Conservation (phyloP, 1,284 basidiomycete species). For the Malassezia equina region DNA sequence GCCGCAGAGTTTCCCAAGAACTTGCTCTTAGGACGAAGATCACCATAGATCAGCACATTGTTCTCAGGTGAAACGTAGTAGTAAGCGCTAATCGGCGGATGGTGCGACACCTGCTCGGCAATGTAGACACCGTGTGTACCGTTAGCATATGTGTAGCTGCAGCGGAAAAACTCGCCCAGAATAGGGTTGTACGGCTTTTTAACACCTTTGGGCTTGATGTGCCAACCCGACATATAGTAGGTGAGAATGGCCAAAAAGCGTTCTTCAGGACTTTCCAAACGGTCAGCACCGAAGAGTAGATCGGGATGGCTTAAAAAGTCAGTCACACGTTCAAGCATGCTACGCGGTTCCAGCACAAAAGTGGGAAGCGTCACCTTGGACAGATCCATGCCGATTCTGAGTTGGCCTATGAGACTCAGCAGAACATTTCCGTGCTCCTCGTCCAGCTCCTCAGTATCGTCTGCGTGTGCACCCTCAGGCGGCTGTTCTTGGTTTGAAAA, state of each 20-base stretch:
- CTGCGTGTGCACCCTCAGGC: constrained; percentile 42
- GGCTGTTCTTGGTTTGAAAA: constrained; percentile 36
- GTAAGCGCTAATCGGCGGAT: constrained; percentile 91
- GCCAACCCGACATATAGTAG: constrained; percentile 98
- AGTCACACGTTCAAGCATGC: constrained; percentile 49
- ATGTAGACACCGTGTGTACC: constrained; percentile 90
- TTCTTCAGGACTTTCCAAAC: constrained; percentile 69
- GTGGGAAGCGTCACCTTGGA: constrained; percentile 64
- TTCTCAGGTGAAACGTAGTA: constrained; percentile 93
- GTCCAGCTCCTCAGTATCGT: constrained; percentile 49
- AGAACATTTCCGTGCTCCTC: constrained; percentile 50
- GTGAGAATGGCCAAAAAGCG: constrained; percentile 81
- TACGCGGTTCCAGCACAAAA: constrained; percentile 45
- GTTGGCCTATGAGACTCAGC: constrained; percentile 63
- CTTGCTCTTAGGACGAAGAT: constrained; percentile 85
- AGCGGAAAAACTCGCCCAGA: constrained; percentile 94
- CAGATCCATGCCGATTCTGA: constrained; percentile 87
- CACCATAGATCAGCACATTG: constrained; percentile 67
- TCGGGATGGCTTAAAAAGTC: constrained; percentile 99
- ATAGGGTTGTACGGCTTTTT: constrained; percentile 99
- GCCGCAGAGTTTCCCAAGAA: constrained; percentile 72
- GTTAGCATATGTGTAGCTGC: constrained; percentile 83
- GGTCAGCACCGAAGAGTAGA: constrained; percentile 80
- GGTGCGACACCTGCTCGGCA: constrained; percentile 92
- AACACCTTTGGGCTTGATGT: constrained; percentile 97